These are phyloP conservation scores for Silene coronaria DNA, from an alignment of 179 eudicot genomes.

Conservation along the genomic window DNA sequence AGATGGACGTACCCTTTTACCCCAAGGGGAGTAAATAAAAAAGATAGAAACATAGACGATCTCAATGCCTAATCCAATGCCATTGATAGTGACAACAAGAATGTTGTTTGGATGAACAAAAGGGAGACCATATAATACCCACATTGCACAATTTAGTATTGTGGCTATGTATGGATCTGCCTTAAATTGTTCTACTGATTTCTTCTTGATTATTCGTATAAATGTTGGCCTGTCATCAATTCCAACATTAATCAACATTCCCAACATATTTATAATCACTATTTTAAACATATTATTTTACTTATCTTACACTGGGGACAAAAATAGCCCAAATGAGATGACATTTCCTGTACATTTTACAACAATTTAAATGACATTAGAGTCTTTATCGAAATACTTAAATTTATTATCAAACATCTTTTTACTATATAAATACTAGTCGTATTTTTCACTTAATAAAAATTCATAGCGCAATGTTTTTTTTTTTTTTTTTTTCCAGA, in stretches of 20 bases:
- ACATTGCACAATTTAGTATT: conserved; percentile 38
- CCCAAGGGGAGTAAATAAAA: conserved; percentile 15
- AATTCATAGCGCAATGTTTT: too few species aligned
- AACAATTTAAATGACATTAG: background rate
- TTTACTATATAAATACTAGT: background rate
- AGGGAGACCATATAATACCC: conserved; percentile 43
- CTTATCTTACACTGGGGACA: conserved; percentile 38
- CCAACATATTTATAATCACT: background rate
- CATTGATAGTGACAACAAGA: conserved; percentile 38
- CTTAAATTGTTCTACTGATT: conserved; percentile 34
- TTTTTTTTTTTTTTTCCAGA: too few species aligned
- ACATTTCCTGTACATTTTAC: conserved; percentile 34
- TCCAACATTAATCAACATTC: background rate
- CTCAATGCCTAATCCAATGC: conserved; percentile 33
- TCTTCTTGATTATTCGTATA: conserved; percentile 24
- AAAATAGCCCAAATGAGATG: conserved; percentile 33
- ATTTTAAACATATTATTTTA: too few species aligned
- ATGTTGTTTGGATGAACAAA: conserved; percentile 34
- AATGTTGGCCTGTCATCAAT: conserved; percentile 28
- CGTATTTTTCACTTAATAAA: too few species aligned
- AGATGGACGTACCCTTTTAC: conserved; percentile 39
- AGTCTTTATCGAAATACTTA: background rate
- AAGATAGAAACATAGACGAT: conserved; percentile 34
- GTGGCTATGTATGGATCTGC: conserved; percentile 34
- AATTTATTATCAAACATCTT: background rate